phyloP scores from a whole-genome alignment of 2,329 filamentous ascomycete species.

The Ceratocystis cacaofunesta region DNA sequence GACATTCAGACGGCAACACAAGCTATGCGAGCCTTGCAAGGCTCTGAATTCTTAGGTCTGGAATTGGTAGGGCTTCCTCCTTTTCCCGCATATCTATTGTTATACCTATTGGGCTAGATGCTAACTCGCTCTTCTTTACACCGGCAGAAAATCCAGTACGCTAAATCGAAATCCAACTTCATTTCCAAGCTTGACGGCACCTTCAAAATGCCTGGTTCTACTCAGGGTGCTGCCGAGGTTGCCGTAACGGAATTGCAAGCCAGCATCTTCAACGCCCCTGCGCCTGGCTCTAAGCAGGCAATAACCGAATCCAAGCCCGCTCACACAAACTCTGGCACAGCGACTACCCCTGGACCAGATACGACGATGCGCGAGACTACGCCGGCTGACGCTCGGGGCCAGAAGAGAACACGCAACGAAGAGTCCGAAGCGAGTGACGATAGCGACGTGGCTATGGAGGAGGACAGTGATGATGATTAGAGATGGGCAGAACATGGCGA shows the following conservation, averaged over 20 bases:
- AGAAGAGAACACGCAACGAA: slow-evolving; percentile 59
- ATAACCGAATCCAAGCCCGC: slow-evolving; percentile 23
- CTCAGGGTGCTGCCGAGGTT: slow-evolving; percentile 37
- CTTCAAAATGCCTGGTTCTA: slow-evolving; percentile 52
- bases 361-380: slow-evolving; percentile 36
- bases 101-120: not conserved
- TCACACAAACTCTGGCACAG: slow-evolving; percentile 31
- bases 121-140: not conserved
- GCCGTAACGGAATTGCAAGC: slow-evolving; percentile 62
- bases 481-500: not conserved
- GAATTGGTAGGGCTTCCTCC: slow-evolving; percentile 51
- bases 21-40: slow-evolving; percentile 78
- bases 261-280: slow-evolving; percentile 61
- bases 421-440: slow-evolving; percentile 56
- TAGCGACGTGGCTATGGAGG: slow-evolving; percentile 53
- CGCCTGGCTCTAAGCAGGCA: slow-evolving; percentile 33
- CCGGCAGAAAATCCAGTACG: slow-evolving; percentile 78
- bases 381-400: slow-evolving; percentile 41
- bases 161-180: slow-evolving; percentile 74
- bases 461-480: slow-evolving; percentile 58
- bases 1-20: slow-evolving; percentile 86
- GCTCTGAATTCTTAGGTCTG: slow-evolving; percentile 70
- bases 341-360: slow-evolving; percentile 24
- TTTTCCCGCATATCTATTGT: not conserved
- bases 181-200: slow-evolving; percentile 86